Base-by-base conservation (phyloP, 202 grass and related monocot species). In the Bolboschoenoplectus hybrid region DNA sequence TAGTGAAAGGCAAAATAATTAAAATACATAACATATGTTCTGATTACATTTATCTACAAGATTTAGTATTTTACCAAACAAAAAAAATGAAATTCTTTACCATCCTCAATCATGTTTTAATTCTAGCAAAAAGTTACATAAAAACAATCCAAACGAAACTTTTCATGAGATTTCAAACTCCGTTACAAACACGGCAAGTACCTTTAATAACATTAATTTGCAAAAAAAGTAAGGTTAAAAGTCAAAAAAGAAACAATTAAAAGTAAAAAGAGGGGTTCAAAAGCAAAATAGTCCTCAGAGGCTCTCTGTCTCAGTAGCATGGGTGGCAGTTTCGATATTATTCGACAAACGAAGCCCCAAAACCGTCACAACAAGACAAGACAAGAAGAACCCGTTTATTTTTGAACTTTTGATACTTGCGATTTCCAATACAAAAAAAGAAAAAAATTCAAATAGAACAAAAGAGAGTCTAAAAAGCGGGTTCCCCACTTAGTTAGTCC, bases 391-490 rank as follows among this genome's bases (percentile, higher is more conserved):
- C 46, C 74, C 60, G 32, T 78, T 66, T 38, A 7, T 52, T 74
- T 43, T 49, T 7, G 6, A 64, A 39, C 10, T 65, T 52, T 34
- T 26, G 26, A 81, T 74, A 47, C 7, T 46, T 19, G 0, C 19
- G 39, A 56, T 63, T 67, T 49, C 38, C 46, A 63, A 63, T 34
- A 26, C 47, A n/a, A 61, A 56, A 56, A 58, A 43, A 86, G 62
- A 67, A 53, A 75, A 85, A 55, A 50, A 57, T 68, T 68, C 57
- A 67, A 87, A 79, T 19, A 62, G 80, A 74, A 74, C 26, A 63
- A 87, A 74, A 83, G 38, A 44, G 41, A 64, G n/a, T 66, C 53
- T 66, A 75, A 74, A 87, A 80, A 87, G 74, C 72, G 85, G 63
- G 65, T 63, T 61, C 77, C 20, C 16, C 68, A 43, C 64, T 74